phyloP scores from a whole-genome alignment of 1,284 basidiomycete species.

The Cutaneotrichosporon sp. region DNA sequence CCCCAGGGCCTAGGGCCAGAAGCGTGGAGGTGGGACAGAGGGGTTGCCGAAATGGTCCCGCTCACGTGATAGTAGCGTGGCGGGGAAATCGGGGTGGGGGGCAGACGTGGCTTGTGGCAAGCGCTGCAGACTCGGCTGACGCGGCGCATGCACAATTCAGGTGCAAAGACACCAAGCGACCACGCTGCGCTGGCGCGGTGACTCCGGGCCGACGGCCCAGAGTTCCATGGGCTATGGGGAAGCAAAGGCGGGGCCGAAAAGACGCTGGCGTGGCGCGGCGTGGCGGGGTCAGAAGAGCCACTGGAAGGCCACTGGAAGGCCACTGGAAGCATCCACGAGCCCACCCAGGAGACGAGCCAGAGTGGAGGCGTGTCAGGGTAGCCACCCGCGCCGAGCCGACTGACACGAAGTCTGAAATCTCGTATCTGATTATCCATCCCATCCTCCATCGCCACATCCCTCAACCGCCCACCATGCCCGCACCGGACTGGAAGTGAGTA shows the following conservation, averaged over 20 bases:
- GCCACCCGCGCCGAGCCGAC: neutral
- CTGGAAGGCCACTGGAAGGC: no score
- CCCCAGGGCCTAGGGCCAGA: no score
- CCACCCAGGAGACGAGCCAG: no score
- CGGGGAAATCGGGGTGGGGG: neutral
- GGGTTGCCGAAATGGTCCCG: neutral
- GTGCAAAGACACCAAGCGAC: no score
- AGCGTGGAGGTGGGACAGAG: no score
- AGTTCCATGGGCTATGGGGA: neutral
- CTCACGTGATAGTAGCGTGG: neutral
- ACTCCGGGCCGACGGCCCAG: neutral
- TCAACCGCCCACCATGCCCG: neutral
- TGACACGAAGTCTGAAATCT: neutral
- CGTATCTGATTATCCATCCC: neutral
- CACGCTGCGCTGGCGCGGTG: neutral
- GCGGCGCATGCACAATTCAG: neutral
- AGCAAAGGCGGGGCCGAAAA: neutral
- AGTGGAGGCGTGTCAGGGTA: no score
- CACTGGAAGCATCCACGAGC: neutral
- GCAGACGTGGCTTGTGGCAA: neutral
- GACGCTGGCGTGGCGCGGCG: slow-evolving; percentile 6
- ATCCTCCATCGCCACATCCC: neutral
- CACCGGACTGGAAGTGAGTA: slow-evolving; percentile 11
- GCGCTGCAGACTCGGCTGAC: neutral
- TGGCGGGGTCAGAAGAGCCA: no score